Conservation (phyloP, 2,329 filamentous ascomycete genomes). For the Paecilomyces variotii region DNA sequence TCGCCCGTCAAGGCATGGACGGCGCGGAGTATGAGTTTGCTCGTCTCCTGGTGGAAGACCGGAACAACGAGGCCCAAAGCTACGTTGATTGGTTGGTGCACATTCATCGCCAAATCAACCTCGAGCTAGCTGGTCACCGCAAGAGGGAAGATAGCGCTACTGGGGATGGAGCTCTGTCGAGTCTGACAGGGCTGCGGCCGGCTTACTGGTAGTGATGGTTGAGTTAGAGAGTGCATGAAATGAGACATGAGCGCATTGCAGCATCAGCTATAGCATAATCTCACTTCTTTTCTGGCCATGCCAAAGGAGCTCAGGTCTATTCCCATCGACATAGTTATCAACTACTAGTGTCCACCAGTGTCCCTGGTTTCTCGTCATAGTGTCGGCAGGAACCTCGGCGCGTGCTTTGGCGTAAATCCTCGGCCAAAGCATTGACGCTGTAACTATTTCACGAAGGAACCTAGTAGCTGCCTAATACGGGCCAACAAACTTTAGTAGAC, state of each 20-base stretch:
- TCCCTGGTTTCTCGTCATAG: background rate
- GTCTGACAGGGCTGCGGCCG: conserved; percentile 38
- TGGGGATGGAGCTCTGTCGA: conserved; percentile 34
- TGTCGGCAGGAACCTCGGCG: background rate
- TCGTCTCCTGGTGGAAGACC: conserved; percentile 79
- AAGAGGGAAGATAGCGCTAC: conserved; percentile 37
- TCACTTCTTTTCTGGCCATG: background rate
- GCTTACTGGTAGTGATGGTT: conserved; percentile 35
- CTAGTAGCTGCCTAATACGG: background rate
- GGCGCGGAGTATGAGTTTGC: conserved; percentile 97
- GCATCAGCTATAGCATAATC: background rate
- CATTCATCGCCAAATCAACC: conserved; percentile 83
- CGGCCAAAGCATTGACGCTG: background rate
- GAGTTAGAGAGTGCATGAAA: background rate
- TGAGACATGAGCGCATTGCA: background rate
- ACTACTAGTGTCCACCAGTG: background rate
- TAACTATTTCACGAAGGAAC: too few relatives aligned
- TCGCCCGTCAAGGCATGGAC: conserved; percentile 86
- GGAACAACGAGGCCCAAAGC: conserved; percentile 94
- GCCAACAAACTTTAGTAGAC: background rate
- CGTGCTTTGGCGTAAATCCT: background rate
- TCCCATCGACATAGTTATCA: too few relatives aligned
- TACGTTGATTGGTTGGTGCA: conserved; percentile 99
- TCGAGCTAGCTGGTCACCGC: conserved; percentile 58
- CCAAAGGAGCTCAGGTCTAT: background rate